Conservation (phyloP, 495 filamentous ascomycete genomes). For the Aspergillus conjunctus region DNA sequence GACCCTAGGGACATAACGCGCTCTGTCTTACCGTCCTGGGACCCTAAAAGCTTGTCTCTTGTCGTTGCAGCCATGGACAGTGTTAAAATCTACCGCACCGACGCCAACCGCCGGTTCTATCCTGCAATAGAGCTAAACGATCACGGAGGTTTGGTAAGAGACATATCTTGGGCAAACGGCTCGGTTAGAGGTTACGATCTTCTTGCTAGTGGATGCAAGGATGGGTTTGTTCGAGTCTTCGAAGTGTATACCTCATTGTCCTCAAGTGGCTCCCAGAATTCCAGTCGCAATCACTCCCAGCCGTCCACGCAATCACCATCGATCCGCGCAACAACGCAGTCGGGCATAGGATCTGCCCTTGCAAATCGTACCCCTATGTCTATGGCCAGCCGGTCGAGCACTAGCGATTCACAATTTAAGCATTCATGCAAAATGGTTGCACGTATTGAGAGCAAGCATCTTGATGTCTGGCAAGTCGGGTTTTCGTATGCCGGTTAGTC, state of each 20-base stretch:
- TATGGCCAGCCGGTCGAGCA: slow-evolving; percentile 36
- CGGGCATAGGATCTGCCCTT: slow-evolving; percentile 55
- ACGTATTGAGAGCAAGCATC: slow-evolving; percentile 51
- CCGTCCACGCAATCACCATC: slow-evolving; percentile 38
- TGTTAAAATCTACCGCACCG: slow-evolving; percentile 79
- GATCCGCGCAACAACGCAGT: slow-evolving; percentile 44
- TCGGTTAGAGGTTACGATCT: slow-evolving; percentile 85
- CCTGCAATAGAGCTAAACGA: slow-evolving; percentile 71
- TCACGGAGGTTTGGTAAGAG: slow-evolving; percentile 77
- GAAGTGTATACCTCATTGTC: slow-evolving; percentile 62
- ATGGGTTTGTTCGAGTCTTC: slow-evolving; percentile 85
- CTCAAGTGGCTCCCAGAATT: slow-evolving; percentile 31
- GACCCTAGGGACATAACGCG: slow-evolving; percentile 77
- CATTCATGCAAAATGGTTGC: slow-evolving; percentile 51
- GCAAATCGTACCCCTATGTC: slow-evolving; percentile 43
- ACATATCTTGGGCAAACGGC: slow-evolving; percentile 90
- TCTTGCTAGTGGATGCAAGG: slow-evolving; percentile 88
- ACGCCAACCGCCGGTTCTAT: slow-evolving; percentile 69
- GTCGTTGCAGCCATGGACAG: slow-evolving; percentile 82
- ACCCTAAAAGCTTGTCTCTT: slow-evolving; percentile 69
- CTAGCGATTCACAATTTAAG: slow-evolving; percentile 41
- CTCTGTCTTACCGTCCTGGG: slow-evolving; percentile 73
- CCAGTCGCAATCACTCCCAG: slow-evolving; percentile 36
- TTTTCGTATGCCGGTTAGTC: slow-evolving; percentile 50
- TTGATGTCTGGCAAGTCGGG: slow-evolving; percentile 54